Conservation (phyloP, 139 green algal genomes). For the Auxenochlorella pyrenoidosa region DNA sequence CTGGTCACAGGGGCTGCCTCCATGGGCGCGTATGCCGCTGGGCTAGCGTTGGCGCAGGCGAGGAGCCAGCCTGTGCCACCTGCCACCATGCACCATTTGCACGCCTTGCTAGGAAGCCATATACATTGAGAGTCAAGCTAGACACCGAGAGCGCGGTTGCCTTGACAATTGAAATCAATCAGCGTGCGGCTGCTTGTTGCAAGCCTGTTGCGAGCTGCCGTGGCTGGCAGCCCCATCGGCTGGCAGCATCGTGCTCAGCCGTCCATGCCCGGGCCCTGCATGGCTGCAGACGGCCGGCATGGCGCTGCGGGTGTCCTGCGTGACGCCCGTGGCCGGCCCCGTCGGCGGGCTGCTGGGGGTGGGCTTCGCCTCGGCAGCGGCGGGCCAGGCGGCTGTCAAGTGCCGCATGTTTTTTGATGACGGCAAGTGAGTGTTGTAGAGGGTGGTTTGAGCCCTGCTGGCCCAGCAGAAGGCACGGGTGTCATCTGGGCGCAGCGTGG, state of each 20-base stretch:
- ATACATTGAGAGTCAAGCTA: too few species aligned
- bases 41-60: conserved; percentile 44
- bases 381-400: conserved; percentile 60
- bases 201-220: too few species aligned
- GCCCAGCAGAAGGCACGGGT: too few species aligned
- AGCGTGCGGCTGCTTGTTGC: too few species aligned
- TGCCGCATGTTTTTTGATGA: conserved; percentile 13
- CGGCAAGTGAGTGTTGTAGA: conserved; percentile 6
- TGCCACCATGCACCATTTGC: not conserved
- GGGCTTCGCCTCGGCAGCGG: conserved; percentile 63
- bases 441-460: too few species aligned
- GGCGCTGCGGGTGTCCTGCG: conserved; percentile 70
- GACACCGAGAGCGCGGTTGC: too few species aligned
- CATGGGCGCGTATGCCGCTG: conserved; percentile 45
- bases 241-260: too few species aligned
- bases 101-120: too few species aligned
- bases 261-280: too few species aligned
- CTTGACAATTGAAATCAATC: too few species aligned
- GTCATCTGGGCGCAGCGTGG: too few species aligned
- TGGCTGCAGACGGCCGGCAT: conserved; percentile 44
- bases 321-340: conserved; percentile 64
- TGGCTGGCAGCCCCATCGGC: too few species aligned
- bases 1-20: conserved; percentile 30
- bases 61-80: not conserved
- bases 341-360: conserved; percentile 63